Base-by-base conservation (phyloP, 805 yeast species). In the Spathaspora boniae region DNA sequence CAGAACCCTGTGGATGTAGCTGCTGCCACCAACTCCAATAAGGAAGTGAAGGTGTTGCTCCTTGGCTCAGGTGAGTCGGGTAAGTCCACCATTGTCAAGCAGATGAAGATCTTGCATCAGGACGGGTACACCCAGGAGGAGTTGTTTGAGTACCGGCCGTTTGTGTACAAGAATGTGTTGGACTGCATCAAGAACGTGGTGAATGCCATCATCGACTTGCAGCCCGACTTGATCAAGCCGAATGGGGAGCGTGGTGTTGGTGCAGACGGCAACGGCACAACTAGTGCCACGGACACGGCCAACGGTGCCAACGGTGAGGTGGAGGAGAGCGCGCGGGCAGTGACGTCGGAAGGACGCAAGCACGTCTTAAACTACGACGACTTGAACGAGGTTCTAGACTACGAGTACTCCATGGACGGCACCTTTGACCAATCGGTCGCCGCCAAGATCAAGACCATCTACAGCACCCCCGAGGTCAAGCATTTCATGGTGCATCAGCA, bases 41-140 rank as follows among this genome's bases (percentile, higher is more conserved):
- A 71, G 42, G 85, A 78, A 40, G 78, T 80, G 36, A 88, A 88
- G 55, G 80, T 89, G 31, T 65, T 89, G 24, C 66, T 89, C 22
- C 60, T 84, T 32, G 93, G 98, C 4, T 84, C 96, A 0, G 98
- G 98, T 11, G 94, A 84, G 52, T 71, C 81, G 42, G 94, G 94
- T 4, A 85, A 84, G 52, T 80, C 88, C 6, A 84, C 94, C 12
- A 78, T 84, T 35, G 75, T 85, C 35, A 85, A 83, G 55, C 94
- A 84, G 56, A 85, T 85, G 78, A 83, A 82, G 53, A 82, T 82
- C 40, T 64, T 82, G 33, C 86, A 83, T 52, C 84, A 81, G 51
- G 69, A 77, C 46, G 89, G 89, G 6, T 83, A 78, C 52, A 58
- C 80, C 34, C 64, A 79, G 56, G 80, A 82, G 31, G 97, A 88